phyloP scores from a whole-genome alignment of 805 yeast genomes.

The Helenozyma rhizophorensis region DNA sequence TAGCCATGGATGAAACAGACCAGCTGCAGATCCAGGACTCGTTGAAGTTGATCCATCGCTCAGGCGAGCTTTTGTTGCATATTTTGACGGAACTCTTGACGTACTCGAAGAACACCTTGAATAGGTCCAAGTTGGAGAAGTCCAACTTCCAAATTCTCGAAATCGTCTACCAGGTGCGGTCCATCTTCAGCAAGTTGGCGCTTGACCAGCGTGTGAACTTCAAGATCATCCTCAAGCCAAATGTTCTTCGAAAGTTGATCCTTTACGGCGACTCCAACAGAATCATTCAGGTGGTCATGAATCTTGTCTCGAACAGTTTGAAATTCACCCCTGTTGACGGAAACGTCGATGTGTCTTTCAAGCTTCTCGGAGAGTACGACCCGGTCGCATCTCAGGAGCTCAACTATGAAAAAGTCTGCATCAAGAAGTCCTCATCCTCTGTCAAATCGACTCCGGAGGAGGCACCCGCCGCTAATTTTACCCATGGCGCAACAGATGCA shows the following conservation, averaged over 20 bases:
- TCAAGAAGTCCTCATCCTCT: slow-evolving; percentile 1
- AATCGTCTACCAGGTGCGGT: slow-evolving; percentile 76
- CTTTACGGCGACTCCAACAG: slow-evolving; percentile 86
- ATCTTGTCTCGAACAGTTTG: slow-evolving; percentile 82
- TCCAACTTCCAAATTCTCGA: slow-evolving; percentile 77
- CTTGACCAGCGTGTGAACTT: slow-evolving; percentile 71
- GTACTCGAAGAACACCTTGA: slow-evolving; percentile 86
- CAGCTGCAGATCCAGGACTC: slow-evolving; percentile 64
- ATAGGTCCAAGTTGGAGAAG: slow-evolving; percentile 77
- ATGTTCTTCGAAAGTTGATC: slow-evolving; percentile 54
- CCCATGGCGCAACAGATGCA: too few relatives aligned
- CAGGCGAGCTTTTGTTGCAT: slow-evolving; percentile 87
- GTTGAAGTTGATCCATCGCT: slow-evolving; percentile 76
- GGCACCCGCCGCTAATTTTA: too few relatives aligned
- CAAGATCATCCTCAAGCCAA: slow-evolving; percentile 59
- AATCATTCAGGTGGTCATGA: slow-evolving; percentile 88
- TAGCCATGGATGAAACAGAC: slow-evolving; percentile 85
- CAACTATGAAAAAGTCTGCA: slow-evolving; percentile 11
- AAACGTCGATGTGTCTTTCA: slow-evolving; percentile 59
- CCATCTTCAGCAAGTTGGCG: slow-evolving; percentile 80
- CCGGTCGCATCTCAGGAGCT: slow-evolving; percentile 9
- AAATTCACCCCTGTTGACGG: slow-evolving; percentile 94
- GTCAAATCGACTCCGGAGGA: background rate
- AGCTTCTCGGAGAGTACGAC: slow-evolving; percentile 69
- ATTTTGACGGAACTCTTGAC: slow-evolving; percentile 86